phyloP scores from a whole-genome alignment of 306 rosid species.

The Trichosanthes truncata region DNA sequence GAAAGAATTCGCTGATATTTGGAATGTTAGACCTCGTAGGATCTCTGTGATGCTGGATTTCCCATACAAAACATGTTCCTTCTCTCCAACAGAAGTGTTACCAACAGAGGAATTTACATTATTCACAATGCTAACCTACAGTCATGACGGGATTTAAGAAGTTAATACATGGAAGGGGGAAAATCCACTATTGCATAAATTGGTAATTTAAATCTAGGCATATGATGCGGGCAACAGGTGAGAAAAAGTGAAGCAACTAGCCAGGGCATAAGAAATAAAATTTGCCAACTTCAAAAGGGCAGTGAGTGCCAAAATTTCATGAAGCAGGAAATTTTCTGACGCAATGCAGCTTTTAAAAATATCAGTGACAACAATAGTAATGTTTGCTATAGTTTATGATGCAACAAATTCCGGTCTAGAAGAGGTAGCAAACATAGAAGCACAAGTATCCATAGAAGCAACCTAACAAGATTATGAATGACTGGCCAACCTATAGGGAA shows the following conservation, averaged over 20 bases:
- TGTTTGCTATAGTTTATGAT: not conserved
- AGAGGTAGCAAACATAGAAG: not conserved
- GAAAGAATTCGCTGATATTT: constrained; percentile 95
- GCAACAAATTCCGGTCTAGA: not conserved
- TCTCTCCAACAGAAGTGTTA: constrained; percentile 89
- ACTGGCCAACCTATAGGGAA: not conserved
- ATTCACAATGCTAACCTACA: constrained; percentile 70
- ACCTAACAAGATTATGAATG: not conserved
- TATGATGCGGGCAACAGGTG: not conserved
- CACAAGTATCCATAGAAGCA: not conserved
- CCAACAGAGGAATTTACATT: constrained; percentile 87
- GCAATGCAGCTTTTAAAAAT: not conserved
- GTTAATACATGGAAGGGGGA: not conserved
- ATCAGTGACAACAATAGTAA: too few relatives aligned
- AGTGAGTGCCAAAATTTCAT: not conserved
- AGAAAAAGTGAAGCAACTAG: not conserved
- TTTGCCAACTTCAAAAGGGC: not conserved
- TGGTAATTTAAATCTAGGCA: not conserved
- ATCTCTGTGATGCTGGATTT: constrained; percentile 77
- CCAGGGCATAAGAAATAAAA: not conserved
- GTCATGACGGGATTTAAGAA: constrained; percentile 12
- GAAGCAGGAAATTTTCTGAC: not conserved
- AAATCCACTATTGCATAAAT: not conserved
- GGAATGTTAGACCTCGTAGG: constrained; percentile 81
- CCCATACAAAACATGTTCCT: constrained; percentile 74